Base-by-base conservation (phyloP, 2,329 filamentous ascomycete genomes). In the Penicillium sp. region DNA sequence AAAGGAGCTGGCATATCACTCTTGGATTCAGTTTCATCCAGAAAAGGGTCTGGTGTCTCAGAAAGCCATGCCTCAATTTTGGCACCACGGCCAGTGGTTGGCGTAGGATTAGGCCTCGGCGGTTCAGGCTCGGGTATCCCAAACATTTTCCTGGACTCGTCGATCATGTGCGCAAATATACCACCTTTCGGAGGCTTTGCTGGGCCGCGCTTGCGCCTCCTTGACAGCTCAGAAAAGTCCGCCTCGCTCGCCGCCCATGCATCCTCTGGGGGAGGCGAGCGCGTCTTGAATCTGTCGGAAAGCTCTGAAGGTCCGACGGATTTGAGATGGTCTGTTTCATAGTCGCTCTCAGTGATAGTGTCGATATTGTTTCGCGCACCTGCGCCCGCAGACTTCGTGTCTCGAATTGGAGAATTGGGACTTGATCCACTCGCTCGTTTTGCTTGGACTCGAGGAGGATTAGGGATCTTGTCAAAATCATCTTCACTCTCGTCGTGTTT, bases 41-140 rank as follows among this genome's bases (percentile, higher is more conserved):
- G 56, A 54, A 84, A 82, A 2, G 81, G 80, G 67, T 84, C 81
- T 8, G 79, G 75, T 2, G 81, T 83, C 48, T 74, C 74, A 2
- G 78, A 79, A 6, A 87, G 76, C 84, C 84, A 87, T 45, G 83
- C 81, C 68, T 86, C 81, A 26, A 87, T 80, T 44, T 82, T 82
- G 48, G 78, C 77, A 13, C 79, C 73, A 42, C 78, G 78, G 18
- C 64, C 64, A 14, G 62, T 63, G 9, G 60, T 57, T n/a, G 67
- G 67, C 10, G 75, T 71, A n/a, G 75, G 74, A 32, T 74, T 70
- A 19, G 75, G 74, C 45, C 70, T 67, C 1, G 74, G 70, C 11
- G 67, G 62, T 27, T 72, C 62, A 14, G 66, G 58, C 47, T 74
- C 74, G 5, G 72, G 70, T 51, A 73, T 73, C n/a, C 68, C 66